Evolutionary conservation across 164 flowering plant species (phyloP).

Genomic region (Magnolia changhungtana): DNA sequence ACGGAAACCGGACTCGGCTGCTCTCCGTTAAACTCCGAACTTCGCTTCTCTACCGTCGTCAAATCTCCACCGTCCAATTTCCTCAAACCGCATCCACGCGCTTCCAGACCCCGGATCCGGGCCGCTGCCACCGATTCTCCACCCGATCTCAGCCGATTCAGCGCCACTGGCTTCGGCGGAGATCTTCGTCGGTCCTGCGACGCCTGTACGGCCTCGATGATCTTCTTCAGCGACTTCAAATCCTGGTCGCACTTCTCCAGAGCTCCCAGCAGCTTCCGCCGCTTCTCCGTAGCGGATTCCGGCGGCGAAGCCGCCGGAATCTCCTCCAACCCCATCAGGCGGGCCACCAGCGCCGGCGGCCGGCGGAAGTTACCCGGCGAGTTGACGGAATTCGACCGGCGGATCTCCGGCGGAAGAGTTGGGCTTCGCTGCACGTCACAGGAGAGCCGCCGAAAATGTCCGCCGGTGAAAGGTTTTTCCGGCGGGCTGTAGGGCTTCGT

Average conservation of each 20-base stretch:
- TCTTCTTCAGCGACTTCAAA: slow-evolving; percentile 55
- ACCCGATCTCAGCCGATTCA: neutral
- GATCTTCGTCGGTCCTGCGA: slow-evolving; percentile 15
- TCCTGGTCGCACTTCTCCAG: slow-evolving; percentile 81
- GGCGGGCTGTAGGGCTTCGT: neutral
- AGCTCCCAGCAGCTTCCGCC: slow-evolving; percentile 56
- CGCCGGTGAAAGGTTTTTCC: neutral
- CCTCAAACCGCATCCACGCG: neutral
- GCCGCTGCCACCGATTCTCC: neutral
- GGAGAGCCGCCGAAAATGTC: slow-evolving; percentile 21
- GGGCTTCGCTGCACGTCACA: slow-evolving; percentile 41
- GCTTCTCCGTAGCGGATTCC: slow-evolving; percentile 42
- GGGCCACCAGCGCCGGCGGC: slow-evolving; percentile 32
- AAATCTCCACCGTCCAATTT: slow-evolving; percentile 14
- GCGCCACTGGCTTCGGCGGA: neutral
- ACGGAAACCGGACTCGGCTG: slow-evolving; percentile 68
- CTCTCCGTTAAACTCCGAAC: slow-evolving; percentile 23
- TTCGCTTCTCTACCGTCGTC: slow-evolving; percentile 12
- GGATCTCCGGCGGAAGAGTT: slow-evolving; percentile 48
- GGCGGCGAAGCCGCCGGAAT: slow-evolving; percentile 11
- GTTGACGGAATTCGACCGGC: slow-evolving; percentile 25
- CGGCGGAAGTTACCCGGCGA: slow-evolving; percentile 14
- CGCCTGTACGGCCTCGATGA: slow-evolving; percentile 48
- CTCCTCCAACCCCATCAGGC: slow-evolving; percentile 38
- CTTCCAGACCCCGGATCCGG: slow-evolving; percentile 7